These are phyloP conservation scores for Geotrichum candidum DNA, from an alignment of 1,139 yeast species.

Conservation along the genomic window DNA sequence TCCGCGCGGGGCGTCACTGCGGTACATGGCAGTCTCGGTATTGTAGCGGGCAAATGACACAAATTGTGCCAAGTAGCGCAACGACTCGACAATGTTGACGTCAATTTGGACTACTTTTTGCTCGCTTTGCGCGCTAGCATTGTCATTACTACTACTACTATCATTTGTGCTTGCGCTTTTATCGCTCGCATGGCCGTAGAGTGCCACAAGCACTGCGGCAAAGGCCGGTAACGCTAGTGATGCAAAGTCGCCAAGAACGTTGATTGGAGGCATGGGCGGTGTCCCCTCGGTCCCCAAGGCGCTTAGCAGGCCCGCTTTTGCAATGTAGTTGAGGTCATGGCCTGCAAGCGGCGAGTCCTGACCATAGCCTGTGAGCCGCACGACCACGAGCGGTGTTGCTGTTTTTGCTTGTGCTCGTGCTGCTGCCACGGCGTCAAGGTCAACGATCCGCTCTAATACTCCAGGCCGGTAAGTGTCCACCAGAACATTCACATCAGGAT, in stretches of 20 bases:
- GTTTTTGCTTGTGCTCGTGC: background rate
- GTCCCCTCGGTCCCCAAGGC: slow-evolving; percentile 19
- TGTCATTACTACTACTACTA: background rate
- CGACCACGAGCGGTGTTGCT: slow-evolving; percentile 20
- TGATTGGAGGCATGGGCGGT: slow-evolving; percentile 20
- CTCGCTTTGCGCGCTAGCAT: background rate
- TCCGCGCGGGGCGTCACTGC: slow-evolving; percentile 17
- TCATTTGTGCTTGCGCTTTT: background rate
- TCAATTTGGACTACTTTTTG: slow-evolving; percentile 17
- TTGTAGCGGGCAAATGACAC: slow-evolving; percentile 17
- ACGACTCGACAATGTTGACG: slow-evolving; percentile 23
- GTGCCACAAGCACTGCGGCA: slow-evolving; percentile 21
- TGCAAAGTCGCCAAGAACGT: slow-evolving; percentile 25
- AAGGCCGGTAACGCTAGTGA: slow-evolving; percentile 23
- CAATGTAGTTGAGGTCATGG: slow-evolving; percentile 24
- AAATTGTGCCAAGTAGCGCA: slow-evolving; percentile 21
- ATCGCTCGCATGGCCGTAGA: slow-evolving; percentile 8
- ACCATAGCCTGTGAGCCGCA: slow-evolving; percentile 23
- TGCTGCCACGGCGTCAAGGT: slow-evolving; percentile 25
- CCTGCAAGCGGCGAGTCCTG: slow-evolving; percentile 21
- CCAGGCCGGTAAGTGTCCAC: slow-evolving; percentile 34
- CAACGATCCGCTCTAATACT: slow-evolving; percentile 32
- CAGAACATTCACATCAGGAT: slow-evolving; percentile 28
- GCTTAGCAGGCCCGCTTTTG: slow-evolving; percentile 21
- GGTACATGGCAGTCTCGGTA: background rate